Evolutionary conservation across 306 rosid genomes (phyloP), one percentile per base, ranked within the genome.

Genomic region (Arachis stenosperma): DNA sequence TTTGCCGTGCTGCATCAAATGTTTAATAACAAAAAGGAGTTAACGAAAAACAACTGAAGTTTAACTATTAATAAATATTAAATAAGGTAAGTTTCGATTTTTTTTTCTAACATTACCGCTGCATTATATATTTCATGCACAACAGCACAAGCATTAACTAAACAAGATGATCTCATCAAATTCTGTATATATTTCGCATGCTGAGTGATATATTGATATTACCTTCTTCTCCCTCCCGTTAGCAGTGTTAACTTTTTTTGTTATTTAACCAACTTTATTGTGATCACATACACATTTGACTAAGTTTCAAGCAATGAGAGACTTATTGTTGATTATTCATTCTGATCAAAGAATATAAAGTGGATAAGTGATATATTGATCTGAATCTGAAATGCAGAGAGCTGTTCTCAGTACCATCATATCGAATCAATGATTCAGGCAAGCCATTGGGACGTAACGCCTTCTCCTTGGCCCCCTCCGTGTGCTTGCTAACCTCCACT

Each of bases 401-500:
- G 12, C 6, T 48, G 17, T 12, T 0, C 0, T 0, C 0, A 33
- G 67, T 86, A 92, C 98, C 96, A 84, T 92, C 98, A 37, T 92
- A 92, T 70, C 91, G 84, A 81, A 92, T 92, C 81, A 92, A 75
- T 55, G 98, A 92, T 53, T 85, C 98, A 0, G 96, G 96, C 85
- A 90, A 81, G 50, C 98, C 98, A 85, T 92, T 92, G 46, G 98
- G 98, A 64, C 98, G 98, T 60, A 92, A 61, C 77, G 60, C 81
- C 84, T 90, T 92, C 71, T 92, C 98, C 81, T 88, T 92, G 85
- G 85, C 73, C 74, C 96, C 96, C 80, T 92, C 98, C 0, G 98
- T 92, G 44, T 92, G 98, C 84, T 92, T 90, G 81, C 96, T 92
- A 59, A 92, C 98, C 67, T 92, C 98, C 85, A 92, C 96, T 83